Evolutionary conservation across 768 basidiomycete species (phyloP).

Genomic region (Suillus cothurnatus): DNA sequence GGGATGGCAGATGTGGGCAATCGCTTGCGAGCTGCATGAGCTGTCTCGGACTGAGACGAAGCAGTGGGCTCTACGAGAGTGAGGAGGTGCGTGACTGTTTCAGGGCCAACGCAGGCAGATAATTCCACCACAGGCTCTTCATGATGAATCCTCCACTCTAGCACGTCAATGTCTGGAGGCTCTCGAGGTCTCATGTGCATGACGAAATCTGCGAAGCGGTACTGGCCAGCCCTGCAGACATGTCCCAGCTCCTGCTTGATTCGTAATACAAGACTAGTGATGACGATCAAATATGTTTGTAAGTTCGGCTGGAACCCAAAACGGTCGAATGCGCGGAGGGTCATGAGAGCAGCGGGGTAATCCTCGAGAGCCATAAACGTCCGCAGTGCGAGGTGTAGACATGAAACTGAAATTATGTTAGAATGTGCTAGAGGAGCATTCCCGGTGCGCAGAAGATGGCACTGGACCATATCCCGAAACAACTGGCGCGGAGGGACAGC

Average conservation of each 20-base stretch:
- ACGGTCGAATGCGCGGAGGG: slow-evolving; percentile 34
- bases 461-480: slow-evolving; percentile 47
- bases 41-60: neutral
- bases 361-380: slow-evolving; percentile 46
- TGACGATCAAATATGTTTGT: slow-evolving; percentile 42
- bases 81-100: slow-evolving; percentile 26
- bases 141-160: slow-evolving; percentile 20
- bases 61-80: slow-evolving; percentile 15
- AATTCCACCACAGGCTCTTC: neutral
- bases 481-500: slow-evolving; percentile 42
- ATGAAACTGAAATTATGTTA: slow-evolving; percentile 32
- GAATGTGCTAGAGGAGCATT: slow-evolving; percentile 21
- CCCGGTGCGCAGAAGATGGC: slow-evolving; percentile 28
- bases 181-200: slow-evolving; percentile 23
- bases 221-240: slow-evolving; percentile 7
- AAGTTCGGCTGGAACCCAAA: slow-evolving; percentile 35
- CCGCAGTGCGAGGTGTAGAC: slow-evolving; percentile 46
- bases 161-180: slow-evolving; percentile 14
- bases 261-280: slow-evolving; percentile 40
- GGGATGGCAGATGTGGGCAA: slow-evolving; percentile 12
- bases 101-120: slow-evolving; percentile 15
- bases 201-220: slow-evolving; percentile 29
- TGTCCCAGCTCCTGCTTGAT: slow-evolving; percentile 26
- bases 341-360: slow-evolving; percentile 49
- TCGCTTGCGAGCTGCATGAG: neutral